Conservation (phyloP, 2,329 filamentous ascomycete genomes). For the Leptographium flavum region DNA sequence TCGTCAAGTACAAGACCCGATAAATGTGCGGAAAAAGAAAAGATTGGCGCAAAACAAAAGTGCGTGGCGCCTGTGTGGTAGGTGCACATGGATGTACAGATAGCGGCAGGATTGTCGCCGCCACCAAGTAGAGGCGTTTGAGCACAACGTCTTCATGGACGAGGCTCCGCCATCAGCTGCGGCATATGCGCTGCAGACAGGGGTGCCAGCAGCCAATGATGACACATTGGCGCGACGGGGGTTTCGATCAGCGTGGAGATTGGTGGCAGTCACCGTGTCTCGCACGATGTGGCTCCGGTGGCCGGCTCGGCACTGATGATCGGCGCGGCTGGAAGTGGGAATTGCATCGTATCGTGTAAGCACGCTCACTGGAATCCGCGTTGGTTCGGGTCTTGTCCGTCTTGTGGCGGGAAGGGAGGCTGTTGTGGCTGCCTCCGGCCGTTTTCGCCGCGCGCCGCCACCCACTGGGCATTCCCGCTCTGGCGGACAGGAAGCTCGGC, state of each 20-base stretch:
- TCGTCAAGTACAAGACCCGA: not conserved
- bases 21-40: not conserved
- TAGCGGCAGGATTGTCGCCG: not conserved
- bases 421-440: conserved; percentile 12
- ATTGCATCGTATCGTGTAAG: not conserved
- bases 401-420: conserved; percentile 8
- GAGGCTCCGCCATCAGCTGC: too few species aligned
- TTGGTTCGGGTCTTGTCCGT: conserved; percentile 11
- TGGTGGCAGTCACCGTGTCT: not conserved
- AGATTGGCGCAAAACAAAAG: not conserved
- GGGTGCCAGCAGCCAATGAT: not conserved
- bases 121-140: too few species aligned
- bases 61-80: not conserved
- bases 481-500: conserved; percentile 38
- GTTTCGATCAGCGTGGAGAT: not conserved
- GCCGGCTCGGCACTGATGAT: not conserved
- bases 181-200: too few species aligned
- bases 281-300: not conserved
- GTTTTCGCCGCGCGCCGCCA: conserved; percentile 21
- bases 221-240: not conserved
- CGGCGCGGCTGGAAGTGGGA: not conserved
- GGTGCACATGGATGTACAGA: not conserved
- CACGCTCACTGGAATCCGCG: conserved; percentile 7
- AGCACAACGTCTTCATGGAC: too few species aligned
- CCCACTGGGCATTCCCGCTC: conserved; percentile 22